Evolutionary conservation across 176 grass and related monocot genomes (phyloP).

Genomic region (Bromus sterilis): DNA sequence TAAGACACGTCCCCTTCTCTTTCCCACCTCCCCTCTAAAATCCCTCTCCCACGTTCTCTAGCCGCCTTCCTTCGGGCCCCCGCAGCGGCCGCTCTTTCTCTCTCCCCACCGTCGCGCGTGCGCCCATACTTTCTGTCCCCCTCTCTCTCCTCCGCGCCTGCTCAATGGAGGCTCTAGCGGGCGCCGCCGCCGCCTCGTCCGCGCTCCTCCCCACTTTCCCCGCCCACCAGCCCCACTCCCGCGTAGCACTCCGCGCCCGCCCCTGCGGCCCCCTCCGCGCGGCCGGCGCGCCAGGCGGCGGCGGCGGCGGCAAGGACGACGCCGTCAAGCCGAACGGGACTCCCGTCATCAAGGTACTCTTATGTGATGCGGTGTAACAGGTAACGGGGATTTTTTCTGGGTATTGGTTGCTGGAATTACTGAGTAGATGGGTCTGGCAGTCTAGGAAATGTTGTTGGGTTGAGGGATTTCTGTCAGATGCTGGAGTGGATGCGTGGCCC

Average conservation of each 20-base stretch:
- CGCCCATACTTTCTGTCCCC: not conserved
- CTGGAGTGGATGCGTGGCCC: not conserved
- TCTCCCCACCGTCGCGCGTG: not conserved
- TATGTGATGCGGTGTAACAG: not conserved
- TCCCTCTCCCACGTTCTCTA: not conserved
- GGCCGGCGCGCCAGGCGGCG: not conserved
- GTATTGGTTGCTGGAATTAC: not conserved
- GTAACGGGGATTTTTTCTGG: not conserved
- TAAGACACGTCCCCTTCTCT: not conserved
- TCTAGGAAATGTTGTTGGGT: not conserved
- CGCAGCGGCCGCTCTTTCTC: not conserved
- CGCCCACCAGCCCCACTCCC: not conserved
- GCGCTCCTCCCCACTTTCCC: conserved; percentile 13
- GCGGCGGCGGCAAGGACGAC: conserved; percentile 31
- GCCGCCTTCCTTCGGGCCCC: conserved; percentile 36
- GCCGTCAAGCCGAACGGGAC: conserved; percentile 16
- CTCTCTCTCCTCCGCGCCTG: not conserved
- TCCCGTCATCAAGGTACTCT: conserved; percentile 32
- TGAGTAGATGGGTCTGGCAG: not conserved
- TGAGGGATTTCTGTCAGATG: not conserved
- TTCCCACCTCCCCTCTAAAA: not conserved
- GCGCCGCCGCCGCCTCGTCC: not conserved
- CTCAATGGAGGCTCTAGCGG: conserved; percentile 42
- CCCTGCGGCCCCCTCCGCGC: conserved; percentile 22
- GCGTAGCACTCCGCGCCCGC: conserved; percentile 2